Evolutionary conservation across 1,284 basidiomycete genomes (phyloP).

Genomic region (Taiwanofungus camphoratus): DNA sequence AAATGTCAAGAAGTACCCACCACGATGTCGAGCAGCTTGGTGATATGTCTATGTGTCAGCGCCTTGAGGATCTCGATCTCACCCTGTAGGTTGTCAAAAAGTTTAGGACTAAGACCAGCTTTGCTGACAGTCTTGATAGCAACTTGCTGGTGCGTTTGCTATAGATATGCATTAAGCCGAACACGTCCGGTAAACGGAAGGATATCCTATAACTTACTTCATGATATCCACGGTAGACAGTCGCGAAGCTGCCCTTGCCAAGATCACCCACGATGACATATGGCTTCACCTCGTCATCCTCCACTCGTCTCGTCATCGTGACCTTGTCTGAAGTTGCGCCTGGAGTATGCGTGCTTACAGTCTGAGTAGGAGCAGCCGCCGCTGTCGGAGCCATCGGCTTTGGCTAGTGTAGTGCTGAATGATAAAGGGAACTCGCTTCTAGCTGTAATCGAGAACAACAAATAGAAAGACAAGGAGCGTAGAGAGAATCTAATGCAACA

Average conservation of each 20-base stretch:
- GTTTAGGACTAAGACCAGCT: slow-evolving; percentile 85
- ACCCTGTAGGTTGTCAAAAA: slow-evolving; percentile 94
- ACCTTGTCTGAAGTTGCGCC: slow-evolving; percentile 12
- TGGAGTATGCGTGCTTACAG: slow-evolving; percentile 15
- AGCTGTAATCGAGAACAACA: no score
- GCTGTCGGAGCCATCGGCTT: slow-evolving; percentile 1
- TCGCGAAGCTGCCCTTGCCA: slow-evolving; percentile 92
- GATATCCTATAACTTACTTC: slow-evolving; percentile 43
- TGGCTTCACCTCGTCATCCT: slow-evolving; percentile 65
- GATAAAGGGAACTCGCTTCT: no score
- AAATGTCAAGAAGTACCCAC: slow-evolving; percentile 34
- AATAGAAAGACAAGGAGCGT: no score
- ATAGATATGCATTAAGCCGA: not conserved
- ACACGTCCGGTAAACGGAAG: not conserved
- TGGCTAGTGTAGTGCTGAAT: no score
- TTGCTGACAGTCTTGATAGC: slow-evolving; percentile 96
- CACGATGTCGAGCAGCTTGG: slow-evolving; percentile 89
- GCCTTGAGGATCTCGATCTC: slow-evolving; percentile 97
- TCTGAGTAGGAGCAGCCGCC: slow-evolving; percentile 8
- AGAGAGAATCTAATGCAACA: no score
- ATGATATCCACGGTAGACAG: slow-evolving; percentile 91
- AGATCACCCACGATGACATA: slow-evolving; percentile 71
- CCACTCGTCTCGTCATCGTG: slow-evolving; percentile 22
- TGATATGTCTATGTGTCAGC: slow-evolving; percentile 91
- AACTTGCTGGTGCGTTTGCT: slow-evolving; percentile 75